phyloP scores from a whole-genome alignment of 768 basidiomycete species.

The Boletus barrowsii region DNA sequence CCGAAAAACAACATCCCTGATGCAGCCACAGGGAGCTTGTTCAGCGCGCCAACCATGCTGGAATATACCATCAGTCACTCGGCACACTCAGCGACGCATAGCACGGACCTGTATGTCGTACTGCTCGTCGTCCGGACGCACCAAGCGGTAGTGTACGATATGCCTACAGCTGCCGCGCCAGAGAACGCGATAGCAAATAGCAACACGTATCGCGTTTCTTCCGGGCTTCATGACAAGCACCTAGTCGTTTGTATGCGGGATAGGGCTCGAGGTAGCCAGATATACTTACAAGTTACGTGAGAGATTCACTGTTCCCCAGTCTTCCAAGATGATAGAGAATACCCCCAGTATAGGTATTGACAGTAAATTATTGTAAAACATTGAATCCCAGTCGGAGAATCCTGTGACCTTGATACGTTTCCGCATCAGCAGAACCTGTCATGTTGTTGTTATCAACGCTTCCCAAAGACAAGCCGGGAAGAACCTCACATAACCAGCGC shows the following conservation, averaged over 20 bases:
- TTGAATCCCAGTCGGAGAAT: constrained; percentile 97
- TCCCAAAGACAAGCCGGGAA: neutral
- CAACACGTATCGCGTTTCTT: constrained; percentile 71
- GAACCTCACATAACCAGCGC: constrained; percentile 80
- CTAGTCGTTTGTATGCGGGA: neutral
- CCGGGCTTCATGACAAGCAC: constrained; percentile 55
- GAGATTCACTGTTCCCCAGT: constrained; percentile 83
- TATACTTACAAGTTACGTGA: constrained; percentile 81
- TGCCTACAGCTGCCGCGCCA: constrained; percentile 95
- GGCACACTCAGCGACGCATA: neutral
- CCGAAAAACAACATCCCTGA: constrained; percentile 99
- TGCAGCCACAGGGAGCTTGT: constrained; percentile 96
- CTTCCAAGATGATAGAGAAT: constrained; percentile 81
- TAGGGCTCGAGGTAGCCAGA: neutral
- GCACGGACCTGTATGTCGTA: constrained; percentile 88
- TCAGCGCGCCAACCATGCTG: constrained; percentile 96
- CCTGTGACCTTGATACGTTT: constrained; percentile 93
- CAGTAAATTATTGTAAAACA: constrained; percentile 97
- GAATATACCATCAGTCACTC: constrained; percentile 7
- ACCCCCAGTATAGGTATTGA: constrained; percentile 87
- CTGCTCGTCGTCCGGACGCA: constrained; percentile 94
- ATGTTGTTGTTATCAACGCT: neutral
- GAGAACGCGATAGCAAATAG: constrained; percentile 91
- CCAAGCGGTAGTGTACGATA: constrained; percentile 99
- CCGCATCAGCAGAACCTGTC: constrained; percentile 90